Conservation (phyloP, 805 yeast species). For the Deakozyma indianensis region DNA sequence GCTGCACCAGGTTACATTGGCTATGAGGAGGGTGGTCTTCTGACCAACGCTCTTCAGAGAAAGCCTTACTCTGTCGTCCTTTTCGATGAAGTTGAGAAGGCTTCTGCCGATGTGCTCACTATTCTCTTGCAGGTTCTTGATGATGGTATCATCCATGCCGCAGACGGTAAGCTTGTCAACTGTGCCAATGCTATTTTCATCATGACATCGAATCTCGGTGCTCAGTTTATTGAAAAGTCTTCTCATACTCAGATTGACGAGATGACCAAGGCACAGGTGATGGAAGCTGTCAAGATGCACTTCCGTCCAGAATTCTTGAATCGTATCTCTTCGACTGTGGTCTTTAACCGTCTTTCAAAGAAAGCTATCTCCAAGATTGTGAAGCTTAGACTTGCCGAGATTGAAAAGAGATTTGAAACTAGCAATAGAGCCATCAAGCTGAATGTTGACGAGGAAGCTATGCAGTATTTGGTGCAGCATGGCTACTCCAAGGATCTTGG, state of each 20-base stretch:
- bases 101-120: conserved; percentile 91
- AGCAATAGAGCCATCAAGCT: conserved; percentile 70
- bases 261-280: conserved; percentile 60
- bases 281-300: conserved; percentile 72
- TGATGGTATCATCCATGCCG: conserved; percentile 91
- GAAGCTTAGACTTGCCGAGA: conserved; percentile 67
- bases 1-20: conserved; percentile 98
- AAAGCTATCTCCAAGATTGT: conserved; percentile 89
- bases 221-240: conserved; percentile 67
- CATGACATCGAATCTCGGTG: conserved; percentile 96
- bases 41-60: conserved; percentile 82
- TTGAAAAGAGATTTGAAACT: conserved; percentile 69
- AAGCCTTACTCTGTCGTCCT: conserved; percentile 92
- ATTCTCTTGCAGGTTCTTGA: conserved; percentile 79
- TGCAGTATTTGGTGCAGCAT: conserved; percentile 65
- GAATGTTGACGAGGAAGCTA: conserved; percentile 59
- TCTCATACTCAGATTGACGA: conserved; percentile 43
- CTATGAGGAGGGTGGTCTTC: conserved; percentile 92
- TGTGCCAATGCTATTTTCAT: conserved; percentile 86
- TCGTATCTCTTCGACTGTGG: conserved; percentile 85
- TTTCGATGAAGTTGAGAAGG: conserved; percentile 95
- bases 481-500: conserved; percentile 93
- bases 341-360: conserved; percentile 84
- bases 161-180: conserved; percentile 86
- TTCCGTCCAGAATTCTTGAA: conserved; percentile 96